A percentile compares a stretch with the other conserved stretches of the same genome.
Conservation (phyloP, 129 eudicot genomes). For the Helichrysum umbraculigerum region DNA sequence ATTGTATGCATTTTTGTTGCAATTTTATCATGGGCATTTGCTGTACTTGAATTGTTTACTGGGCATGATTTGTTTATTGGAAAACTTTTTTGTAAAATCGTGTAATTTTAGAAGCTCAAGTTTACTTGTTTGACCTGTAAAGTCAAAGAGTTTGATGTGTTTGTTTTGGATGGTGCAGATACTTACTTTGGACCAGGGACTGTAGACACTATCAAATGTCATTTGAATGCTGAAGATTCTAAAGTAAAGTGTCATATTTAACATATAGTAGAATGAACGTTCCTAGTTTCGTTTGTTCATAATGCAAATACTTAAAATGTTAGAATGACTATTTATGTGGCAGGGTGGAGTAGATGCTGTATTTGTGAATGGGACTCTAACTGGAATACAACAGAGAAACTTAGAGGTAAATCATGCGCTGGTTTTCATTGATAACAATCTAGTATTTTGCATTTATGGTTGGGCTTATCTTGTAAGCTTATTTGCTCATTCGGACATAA, state of each 20-base stretch:
- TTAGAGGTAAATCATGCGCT: constrained; percentile 59
- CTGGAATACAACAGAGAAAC: constrained; percentile 89
- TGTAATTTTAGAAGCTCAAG: neutral
- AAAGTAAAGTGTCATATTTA: constrained; percentile 40
- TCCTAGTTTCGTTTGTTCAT: neutral
- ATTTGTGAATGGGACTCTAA: constrained; percentile 76
- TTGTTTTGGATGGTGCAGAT: constrained; percentile 51
- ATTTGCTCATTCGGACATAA: no score
- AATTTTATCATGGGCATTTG: neutral
- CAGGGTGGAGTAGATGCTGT: constrained; percentile 89
- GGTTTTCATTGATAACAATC: neutral
- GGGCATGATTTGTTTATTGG: neutral
- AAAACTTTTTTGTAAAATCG: neutral
- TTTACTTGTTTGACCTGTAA: constrained; percentile 23
- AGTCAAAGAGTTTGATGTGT: constrained; percentile 13
- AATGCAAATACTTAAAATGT: neutral
- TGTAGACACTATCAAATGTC: constrained; percentile 63
- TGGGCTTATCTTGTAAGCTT: no score
- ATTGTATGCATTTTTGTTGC: constrained; percentile 6
- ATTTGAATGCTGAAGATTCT: constrained; percentile 62
- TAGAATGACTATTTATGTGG: neutral
- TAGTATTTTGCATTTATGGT: neutral
- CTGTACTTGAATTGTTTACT: neutral
- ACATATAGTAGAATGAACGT: neutral
- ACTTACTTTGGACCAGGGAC: constrained; percentile 90